These are phyloP conservation scores for Verticillium klebahnii DNA, from an alignment of 2,329 filamentous ascomycete genomes.

Conservation along the genomic window DNA sequence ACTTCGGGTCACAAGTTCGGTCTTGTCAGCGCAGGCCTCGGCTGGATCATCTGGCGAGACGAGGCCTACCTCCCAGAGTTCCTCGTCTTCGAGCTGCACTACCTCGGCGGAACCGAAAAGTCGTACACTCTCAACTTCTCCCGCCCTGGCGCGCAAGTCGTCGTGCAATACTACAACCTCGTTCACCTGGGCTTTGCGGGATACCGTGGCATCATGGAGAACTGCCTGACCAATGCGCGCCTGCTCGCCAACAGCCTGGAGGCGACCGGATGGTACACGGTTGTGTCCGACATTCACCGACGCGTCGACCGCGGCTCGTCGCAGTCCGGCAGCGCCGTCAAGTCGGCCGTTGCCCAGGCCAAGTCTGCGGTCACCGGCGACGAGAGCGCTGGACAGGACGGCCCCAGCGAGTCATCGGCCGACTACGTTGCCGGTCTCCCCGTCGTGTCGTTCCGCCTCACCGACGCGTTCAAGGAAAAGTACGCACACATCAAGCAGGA, in stretches of 20 bases:
- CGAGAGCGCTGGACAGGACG: conserved; percentile 13
- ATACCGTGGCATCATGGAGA: conserved; percentile 62
- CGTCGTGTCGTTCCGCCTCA: conserved; percentile 63
- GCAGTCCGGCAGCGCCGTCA: conserved; percentile 31
- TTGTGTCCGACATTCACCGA: conserved; percentile 61
- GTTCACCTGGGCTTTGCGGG: conserved; percentile 65
- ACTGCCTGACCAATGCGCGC: conserved; percentile 60
- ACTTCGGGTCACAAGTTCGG: conserved; percentile 57
- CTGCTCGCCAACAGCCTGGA: conserved; percentile 60
- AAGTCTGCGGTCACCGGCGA: conserved; percentile 33
- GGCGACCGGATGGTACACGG: conserved; percentile 61
- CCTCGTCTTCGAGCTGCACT: conserved; percentile 65
- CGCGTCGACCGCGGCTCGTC: conserved; percentile 33
- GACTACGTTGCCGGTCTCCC: conserved; percentile 62
- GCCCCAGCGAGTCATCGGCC: conserved; percentile 43
- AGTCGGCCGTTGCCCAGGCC: conserved; percentile 23
- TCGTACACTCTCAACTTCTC: conserved; percentile 69
- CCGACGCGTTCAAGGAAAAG: conserved; percentile 54
- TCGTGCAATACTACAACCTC: conserved; percentile 70
- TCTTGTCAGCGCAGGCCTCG: conserved; percentile 62
- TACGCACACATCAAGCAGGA: conserved; percentile 63
- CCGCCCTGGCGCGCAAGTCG: conserved; percentile 63
- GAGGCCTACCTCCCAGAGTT: conserved; percentile 61
- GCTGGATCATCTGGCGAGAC: conserved; percentile 68
- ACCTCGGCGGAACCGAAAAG: conserved; percentile 67